phyloP scores from a whole-genome alignment of 768 basidiomycete species.

The Tylopilus plumbeoviolaceoides region DNA sequence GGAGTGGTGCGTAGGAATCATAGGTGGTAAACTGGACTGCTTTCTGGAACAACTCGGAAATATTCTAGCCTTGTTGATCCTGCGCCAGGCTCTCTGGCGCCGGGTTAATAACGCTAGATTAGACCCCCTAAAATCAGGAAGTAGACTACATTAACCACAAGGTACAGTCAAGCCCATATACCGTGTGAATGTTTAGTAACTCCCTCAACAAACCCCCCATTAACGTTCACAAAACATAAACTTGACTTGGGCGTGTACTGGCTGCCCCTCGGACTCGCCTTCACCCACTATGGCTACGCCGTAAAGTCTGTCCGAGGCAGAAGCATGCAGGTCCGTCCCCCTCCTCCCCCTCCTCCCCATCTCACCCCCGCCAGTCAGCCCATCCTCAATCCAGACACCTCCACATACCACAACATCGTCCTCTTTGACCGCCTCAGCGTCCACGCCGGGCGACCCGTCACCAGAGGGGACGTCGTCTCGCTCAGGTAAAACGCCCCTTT shows the following conservation, averaged over 20 bases:
- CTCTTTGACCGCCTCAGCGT: slow-evolving; percentile 55
- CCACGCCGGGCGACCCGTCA: slow-evolving; percentile 32
- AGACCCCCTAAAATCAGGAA: no score
- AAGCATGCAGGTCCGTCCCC: slow-evolving; percentile 64
- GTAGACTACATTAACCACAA: no score
- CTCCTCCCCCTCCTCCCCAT: neutral
- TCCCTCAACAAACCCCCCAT: no score
- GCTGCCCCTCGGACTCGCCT: slow-evolving; percentile 49
- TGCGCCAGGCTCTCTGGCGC: no score
- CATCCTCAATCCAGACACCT: slow-evolving; percentile 70
- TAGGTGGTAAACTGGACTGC: no score
- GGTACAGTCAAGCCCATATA: no score
- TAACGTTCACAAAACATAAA: neutral
- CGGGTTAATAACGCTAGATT: no score
- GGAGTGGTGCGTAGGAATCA: no score
- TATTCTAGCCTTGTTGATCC: no score
- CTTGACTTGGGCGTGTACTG: slow-evolving; percentile 54
- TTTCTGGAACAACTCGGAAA: no score
- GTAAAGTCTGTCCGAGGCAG: slow-evolving; percentile 54
- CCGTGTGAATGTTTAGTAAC: no score
- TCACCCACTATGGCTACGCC: slow-evolving; percentile 48
- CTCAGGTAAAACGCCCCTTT: slow-evolving; percentile 40
- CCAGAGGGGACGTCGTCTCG: slow-evolving; percentile 61
- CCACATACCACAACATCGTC: slow-evolving; percentile 54
- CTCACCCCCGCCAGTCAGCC: slow-evolving; percentile 46